These are phyloP conservation scores for Obba rivulosa DNA, from an alignment of 768 basidiomycete genomes.

Conservation along the genomic window DNA sequence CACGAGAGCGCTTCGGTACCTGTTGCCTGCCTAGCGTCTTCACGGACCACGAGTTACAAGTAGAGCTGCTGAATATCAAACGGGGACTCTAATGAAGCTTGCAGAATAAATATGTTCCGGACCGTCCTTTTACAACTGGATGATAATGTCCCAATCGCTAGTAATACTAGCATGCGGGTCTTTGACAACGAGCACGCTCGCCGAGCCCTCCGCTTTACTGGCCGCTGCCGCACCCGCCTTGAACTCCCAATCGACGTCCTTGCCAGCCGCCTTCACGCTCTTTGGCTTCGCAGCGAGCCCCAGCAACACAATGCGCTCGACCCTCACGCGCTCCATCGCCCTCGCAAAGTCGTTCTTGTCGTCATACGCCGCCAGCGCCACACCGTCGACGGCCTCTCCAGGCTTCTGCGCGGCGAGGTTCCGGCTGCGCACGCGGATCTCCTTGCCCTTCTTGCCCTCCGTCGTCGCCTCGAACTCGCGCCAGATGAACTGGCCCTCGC, in stretches of 20 bases:
- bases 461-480: conserved; percentile 62
- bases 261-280: conserved; percentile 48
- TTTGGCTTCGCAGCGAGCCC: conserved; percentile 64
- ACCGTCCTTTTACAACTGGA: conserved; percentile 7
- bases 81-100: background rate
- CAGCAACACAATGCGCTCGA: conserved; percentile 78
- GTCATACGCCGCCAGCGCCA: conserved; percentile 44
- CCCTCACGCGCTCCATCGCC: conserved; percentile 60
- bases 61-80: background rate
- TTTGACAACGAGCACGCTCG: conserved; percentile 70
- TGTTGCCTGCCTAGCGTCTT: no score
- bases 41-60: no score
- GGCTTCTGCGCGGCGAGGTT: conserved; percentile 47
- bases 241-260: conserved; percentile 65
- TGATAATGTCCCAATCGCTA: conserved; percentile 59
- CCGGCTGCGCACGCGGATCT: conserved; percentile 41
- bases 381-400: conserved; percentile 45
- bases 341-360: conserved; percentile 63
- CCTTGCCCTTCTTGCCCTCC: conserved; percentile 36
- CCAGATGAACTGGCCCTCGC: conserved; percentile 79
- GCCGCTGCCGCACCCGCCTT: conserved; percentile 49
- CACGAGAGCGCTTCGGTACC: no score
- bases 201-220: conserved; percentile 56
- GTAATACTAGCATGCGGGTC: conserved; percentile 59
- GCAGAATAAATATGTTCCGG: background rate